These are phyloP conservation scores for Achaetomiella virescens DNA, from an alignment of 495 filamentous ascomycete species.

Conservation along the genomic window DNA sequence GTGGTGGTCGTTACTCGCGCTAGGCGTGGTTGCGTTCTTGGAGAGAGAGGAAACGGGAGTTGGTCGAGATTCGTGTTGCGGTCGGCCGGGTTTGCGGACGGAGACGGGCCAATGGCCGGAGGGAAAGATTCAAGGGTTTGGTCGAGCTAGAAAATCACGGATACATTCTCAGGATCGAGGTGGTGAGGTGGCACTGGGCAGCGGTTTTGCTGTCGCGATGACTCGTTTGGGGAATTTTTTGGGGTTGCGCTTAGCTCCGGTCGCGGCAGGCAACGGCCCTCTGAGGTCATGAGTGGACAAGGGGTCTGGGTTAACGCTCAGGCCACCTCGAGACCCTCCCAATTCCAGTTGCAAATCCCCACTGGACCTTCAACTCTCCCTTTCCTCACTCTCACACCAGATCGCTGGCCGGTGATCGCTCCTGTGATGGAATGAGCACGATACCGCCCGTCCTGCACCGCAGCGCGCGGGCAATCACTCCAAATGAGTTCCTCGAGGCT, in stretches of 20 bases:
- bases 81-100: background rate
- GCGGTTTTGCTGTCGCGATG: background rate
- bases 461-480: constrained; percentile 41
- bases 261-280: constrained; percentile 4
- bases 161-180: background rate
- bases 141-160: background rate
- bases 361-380: background rate
- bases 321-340: too few relatives aligned
- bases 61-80: background rate
- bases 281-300: constrained; percentile 4
- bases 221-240: background rate
- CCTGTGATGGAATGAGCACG: constrained; percentile 40
- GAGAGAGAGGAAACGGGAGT: background rate
- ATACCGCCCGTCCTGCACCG: constrained; percentile 36
- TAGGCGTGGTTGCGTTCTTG: background rate
- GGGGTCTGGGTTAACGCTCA: too few relatives aligned
- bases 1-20: constrained; percentile 1
- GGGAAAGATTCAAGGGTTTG: background rate
- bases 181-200: background rate
- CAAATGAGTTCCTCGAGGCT: constrained; percentile 47
- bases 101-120: background rate
- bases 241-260: background rate
- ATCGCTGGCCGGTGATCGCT: background rate
- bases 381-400: too few relatives aligned
- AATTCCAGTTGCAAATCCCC: too few relatives aligned